phyloP scores from a whole-genome alignment of 306 rosid genomes.

The Cucumis melo region DNA sequence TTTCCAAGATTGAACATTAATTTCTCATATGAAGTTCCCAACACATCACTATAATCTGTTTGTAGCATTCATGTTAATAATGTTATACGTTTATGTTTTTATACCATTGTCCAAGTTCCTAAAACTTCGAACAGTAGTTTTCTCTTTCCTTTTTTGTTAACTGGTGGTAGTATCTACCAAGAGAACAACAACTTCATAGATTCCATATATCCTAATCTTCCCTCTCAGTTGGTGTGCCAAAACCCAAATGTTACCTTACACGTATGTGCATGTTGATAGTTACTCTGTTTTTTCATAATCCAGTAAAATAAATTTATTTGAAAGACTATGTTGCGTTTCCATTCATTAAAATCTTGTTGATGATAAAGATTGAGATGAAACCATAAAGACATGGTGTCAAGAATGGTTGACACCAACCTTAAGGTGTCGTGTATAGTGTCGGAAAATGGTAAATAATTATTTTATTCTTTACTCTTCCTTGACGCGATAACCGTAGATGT shows the following conservation, averaged over 20 bases:
- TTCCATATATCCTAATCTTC: too few relatives aligned
- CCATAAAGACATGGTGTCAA: too few relatives aligned
- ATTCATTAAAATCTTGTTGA: slow-evolving; percentile 34
- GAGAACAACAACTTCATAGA: too few relatives aligned
- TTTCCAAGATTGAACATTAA: neutral
- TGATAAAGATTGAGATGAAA: slow-evolving; percentile 89
- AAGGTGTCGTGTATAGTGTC: too few relatives aligned
- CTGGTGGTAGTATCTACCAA: slow-evolving; percentile 94
- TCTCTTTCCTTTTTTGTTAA: neutral
- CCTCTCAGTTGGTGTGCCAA: too few relatives aligned
- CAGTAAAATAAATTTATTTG: neutral
- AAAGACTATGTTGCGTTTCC: neutral
- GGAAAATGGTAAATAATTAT: too few relatives aligned
- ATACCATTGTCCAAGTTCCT: neutral
- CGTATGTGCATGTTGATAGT: slow-evolving; percentile 25
- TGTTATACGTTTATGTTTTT: neutral
- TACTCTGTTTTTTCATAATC: neutral
- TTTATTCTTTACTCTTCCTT: too few relatives aligned
- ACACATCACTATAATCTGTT: neutral
- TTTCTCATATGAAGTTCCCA: neutral
- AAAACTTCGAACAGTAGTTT: neutral
- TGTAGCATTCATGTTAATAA: neutral
- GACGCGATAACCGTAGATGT: too few relatives aligned
- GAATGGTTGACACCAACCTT: too few relatives aligned
- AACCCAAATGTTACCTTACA: too few relatives aligned